Base-by-base conservation (phyloP, 257 asterid species). In the Solanum sejunctum region DNA sequence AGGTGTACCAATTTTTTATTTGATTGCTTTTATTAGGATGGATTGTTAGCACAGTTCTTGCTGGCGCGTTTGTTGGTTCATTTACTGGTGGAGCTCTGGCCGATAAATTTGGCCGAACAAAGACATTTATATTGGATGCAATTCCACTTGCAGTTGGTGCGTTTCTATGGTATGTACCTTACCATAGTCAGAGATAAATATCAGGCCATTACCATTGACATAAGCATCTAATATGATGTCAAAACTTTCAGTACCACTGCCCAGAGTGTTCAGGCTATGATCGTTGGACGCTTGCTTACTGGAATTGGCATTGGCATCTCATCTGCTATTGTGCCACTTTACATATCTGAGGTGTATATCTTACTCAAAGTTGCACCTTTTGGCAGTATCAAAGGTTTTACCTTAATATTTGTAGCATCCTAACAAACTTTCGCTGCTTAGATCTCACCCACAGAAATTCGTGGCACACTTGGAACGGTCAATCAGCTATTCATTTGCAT, bases 11-110 rank as follows among this genome's bases (percentile, higher is more conserved):
- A 49, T 49, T 20, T 20, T 57, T 84, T 85, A 23, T 55, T 81
- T 84, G 41, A 86, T 64, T 61, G 45, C 64, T 84, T 61, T 86
- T 61, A 56, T 83, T 87, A 96, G 99, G 99, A 43, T 96, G 99
- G 98, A 91, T 96, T 85, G 99, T 96, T 70, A 96, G 99, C 87
- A 85, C 99, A 73, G 92, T 92, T 91, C 98, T 96, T 51, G 99
- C 99, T 87, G 99, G 98, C 82, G 99, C 99, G 70, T 93, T 98
- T 51, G 90, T 94, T 81, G 99, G 99, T 88, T 96, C 98, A 57
- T 96, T 96, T 89, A 93, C 98, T 83, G 98, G 99, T 83, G 99
- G 99, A 89, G 83, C 98, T 77, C 88, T 96, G 91, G 98, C 98
- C 47, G 98, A 96, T 89, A 89, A 92, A 89, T 96, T 94, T 89